Conservation (phyloP, 2,329 filamentous ascomycete genomes). For the Curvularia lunata region DNA sequence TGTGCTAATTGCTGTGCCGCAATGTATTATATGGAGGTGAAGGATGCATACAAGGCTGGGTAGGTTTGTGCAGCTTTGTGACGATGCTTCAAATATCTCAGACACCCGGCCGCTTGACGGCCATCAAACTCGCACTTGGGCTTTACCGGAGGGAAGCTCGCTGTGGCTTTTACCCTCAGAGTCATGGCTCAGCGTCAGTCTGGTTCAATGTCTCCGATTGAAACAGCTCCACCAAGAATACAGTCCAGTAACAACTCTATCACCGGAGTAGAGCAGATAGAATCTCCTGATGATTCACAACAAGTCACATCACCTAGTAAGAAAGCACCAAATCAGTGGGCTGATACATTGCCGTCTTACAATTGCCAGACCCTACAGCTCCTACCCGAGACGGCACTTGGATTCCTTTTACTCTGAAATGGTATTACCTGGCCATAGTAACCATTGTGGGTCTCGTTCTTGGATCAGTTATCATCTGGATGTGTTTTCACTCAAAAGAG, state of each 20-base stretch:
- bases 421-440: background rate
- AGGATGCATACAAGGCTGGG: background rate
- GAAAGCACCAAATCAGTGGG: background rate
- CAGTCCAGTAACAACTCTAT: background rate
- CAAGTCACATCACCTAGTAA: background rate
- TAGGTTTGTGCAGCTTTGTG: background rate
- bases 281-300: background rate
- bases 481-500: conserved; percentile 14
- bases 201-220: background rate
- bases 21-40: conserved; percentile 1
- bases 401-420: background rate
- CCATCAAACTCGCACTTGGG: background rate
- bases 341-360: background rate
- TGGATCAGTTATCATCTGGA: conserved; percentile 13
- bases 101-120: too few species aligned
- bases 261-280: background rate
- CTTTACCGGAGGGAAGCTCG: background rate
- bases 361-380: background rate
- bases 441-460: conserved; percentile 7
- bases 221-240: background rate
- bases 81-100: background rate
- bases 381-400: background rate
- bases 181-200: background rate
- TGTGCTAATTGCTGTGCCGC: background rate
- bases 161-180: background rate